Evolutionary conservation across 345 rosid genomes (phyloP), one percentile per base, ranked within the genome.

Genomic region (Populus deltoides): DNA sequence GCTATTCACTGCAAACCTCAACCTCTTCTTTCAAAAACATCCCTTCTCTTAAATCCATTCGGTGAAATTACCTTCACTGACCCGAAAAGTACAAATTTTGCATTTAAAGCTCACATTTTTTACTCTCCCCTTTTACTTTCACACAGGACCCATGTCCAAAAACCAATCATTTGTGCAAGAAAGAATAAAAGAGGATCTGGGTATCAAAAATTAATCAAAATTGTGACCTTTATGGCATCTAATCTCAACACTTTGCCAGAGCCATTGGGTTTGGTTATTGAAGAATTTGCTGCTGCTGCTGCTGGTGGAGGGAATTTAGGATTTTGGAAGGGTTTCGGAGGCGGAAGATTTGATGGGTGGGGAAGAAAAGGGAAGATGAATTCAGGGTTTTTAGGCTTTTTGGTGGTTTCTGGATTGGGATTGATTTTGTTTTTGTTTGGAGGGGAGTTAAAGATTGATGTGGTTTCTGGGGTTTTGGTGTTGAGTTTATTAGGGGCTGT

Each of bases 161-260:
- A 74, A 18, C 78, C 83, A 39, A 12, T 80, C 41, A 38, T 79
- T 29, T 89, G 82, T 68, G 83, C 84, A 20, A 83, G 82, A 75
- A 90, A 78, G 82, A 76, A 35, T 69, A 86, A 70, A 78, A 83
- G 80, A 66, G 68, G 75, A 84, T 67, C 79, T 70, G 87, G 87
- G 74, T 82, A 75, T 75, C 77, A 38, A 71, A 81, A 72, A 66
- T 72, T 80, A 7, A 35, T 17, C 7, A 79, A 51, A 69, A 59
- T 85, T 65, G 27, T 82, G 15, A 77, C 84, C 66, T 31, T 81
- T 71, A 10, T 84, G 72, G 89, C 86, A 47, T 85, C 88, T 7
- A 80, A 83, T 72, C 81, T 82, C 83, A 85, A 78, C 75, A 74
- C 83, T 41, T 79, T 86, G 62, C 88, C 90, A n/a, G 88, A 76